These are phyloP conservation scores for Hypericum androsaemum DNA, from an alignment of 345 rosid genomes.

Conservation along the genomic window DNA sequence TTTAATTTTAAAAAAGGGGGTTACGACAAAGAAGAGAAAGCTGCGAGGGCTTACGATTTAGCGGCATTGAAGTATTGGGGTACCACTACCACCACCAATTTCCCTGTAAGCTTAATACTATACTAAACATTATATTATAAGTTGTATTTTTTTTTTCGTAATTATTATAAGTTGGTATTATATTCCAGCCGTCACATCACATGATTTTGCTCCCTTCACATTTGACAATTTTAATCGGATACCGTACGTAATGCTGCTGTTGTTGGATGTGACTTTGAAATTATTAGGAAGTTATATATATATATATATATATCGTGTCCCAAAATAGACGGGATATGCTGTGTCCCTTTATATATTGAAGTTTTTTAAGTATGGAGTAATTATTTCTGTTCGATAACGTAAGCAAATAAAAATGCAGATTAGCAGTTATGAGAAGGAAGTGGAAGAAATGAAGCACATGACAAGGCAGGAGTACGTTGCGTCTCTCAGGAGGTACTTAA, in stretches of 20 bases:
- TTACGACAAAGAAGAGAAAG: constrained; percentile 26
- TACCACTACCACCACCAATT: constrained; percentile 23
- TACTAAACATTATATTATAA: not conserved
- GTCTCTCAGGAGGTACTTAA: constrained; percentile 16
- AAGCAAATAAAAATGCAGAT: constrained; percentile 13
- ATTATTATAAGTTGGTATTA: too few species aligned
- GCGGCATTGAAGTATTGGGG: constrained; percentile 28
- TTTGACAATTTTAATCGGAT: too few species aligned
- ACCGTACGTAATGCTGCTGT: too few species aligned
- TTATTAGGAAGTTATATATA: too few species aligned
- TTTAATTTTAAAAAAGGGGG: constrained; percentile 11
- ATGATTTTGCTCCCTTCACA: too few species aligned
- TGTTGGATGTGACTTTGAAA: too few species aligned
- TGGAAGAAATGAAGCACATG: constrained; percentile 19
- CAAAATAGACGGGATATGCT: too few species aligned
- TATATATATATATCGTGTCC: too few species aligned
- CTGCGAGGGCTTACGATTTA: constrained; percentile 26
- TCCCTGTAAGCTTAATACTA: constrained; percentile 12
- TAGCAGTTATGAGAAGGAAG: constrained; percentile 16
- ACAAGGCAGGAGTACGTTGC: constrained; percentile 25
- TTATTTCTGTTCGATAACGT: constrained; percentile 11
- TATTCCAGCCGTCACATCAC: too few species aligned
- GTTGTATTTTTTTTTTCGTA: too few species aligned
- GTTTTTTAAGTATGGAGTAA: constrained; percentile 6
- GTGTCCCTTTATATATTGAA: not conserved